Evolutionary conservation across 805 yeast species (phyloP), one percentile per base, ranked within the genome.

Genomic region (Candida bentonensis): DNA sequence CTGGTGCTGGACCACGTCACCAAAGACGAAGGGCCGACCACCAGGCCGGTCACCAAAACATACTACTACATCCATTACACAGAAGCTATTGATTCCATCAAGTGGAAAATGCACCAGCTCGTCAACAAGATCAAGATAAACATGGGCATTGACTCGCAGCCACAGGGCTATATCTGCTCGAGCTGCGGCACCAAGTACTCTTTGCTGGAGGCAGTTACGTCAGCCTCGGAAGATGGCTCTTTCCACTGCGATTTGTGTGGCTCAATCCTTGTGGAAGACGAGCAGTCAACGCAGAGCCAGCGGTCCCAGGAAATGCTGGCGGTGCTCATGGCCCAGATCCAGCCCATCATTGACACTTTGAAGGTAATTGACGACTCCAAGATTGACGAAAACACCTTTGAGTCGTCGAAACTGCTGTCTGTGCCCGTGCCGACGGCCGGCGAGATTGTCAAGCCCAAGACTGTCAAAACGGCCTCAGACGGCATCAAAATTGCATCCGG

Each of bases 161-260:
- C 96, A 1, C 95, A 92, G 56, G 98, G 97, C 2, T 92, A 83
- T 58, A 72, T 84, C 47, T 92, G 98, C 59, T 88, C 94, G 5
- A 67, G 80, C 21, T 92, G 98, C 64, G 74, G 76, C 43, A 74
- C 82, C 17, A 81, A 82, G 59, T 88, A 80, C 55, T 73, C 88
- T 4, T 85, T 92, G 52, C 60, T 92, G 50, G 97, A 92, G 59
- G 96, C 95, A 2, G 77, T 89, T 17, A 76, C 94, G 15, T 61
- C 86, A 47, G 81, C 86, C 52, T 86, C 80, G 45, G 96, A 84
- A 55, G 75, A 76, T 53, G 77, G 83, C 43, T 81, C 78, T 45
- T 94, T 89, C 55, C 60, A 82, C 23, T 92, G 98, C 60, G 86
- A 84, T 30, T 73, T 82, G 41, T 92, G 98, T 62, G 82, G 81